phyloP scores from a whole-genome alignment of 2,329 filamentous ascomycete species.

The Sclerotinia subarctica region DNA sequence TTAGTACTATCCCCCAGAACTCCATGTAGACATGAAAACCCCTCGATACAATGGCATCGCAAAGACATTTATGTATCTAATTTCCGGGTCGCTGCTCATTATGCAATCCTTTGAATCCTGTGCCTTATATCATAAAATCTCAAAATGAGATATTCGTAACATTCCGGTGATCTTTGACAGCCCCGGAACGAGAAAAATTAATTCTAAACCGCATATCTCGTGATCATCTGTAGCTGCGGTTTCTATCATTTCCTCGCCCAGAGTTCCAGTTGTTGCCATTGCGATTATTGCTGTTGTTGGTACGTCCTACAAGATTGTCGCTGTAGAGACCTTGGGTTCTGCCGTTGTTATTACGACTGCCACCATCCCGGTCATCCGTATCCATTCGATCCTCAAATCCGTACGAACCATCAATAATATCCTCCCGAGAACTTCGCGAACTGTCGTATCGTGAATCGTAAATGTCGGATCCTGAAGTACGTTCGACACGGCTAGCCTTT shows the following conservation, averaged over 20 bases:
- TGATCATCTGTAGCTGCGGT: slow-evolving; percentile 32
- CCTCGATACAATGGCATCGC: background rate
- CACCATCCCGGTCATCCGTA: slow-evolving; percentile 32
- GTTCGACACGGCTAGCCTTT: slow-evolving; percentile 32
- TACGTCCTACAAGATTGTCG: slow-evolving; percentile 33
- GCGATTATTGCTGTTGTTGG: slow-evolving; percentile 19
- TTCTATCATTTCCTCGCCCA: slow-evolving; percentile 27
- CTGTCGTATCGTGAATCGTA: slow-evolving; percentile 31
- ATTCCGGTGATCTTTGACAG: background rate
- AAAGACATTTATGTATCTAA: background rate
- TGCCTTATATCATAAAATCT: slow-evolving; percentile 10
- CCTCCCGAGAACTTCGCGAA: slow-evolving; percentile 27
- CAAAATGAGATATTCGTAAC: slow-evolving; percentile 3
- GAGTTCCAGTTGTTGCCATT: slow-evolving; percentile 28
- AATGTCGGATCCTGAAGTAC: slow-evolving; percentile 29
- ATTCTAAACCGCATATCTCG: background rate
- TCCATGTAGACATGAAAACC: slow-evolving; percentile 8
- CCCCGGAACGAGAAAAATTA: background rate
- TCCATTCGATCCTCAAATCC: slow-evolving; percentile 40
- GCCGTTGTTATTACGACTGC: slow-evolving; percentile 18
- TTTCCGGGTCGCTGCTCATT: slow-evolving; percentile 1
- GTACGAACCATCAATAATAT: slow-evolving; percentile 39
- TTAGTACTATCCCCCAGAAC: slow-evolving; percentile 11
- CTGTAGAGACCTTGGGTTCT: slow-evolving; percentile 36
- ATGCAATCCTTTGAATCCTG: background rate